phyloP scores from a whole-genome alignment of 2,329 filamentous ascomycete genomes.

The Fusarium newnesense region DNA sequence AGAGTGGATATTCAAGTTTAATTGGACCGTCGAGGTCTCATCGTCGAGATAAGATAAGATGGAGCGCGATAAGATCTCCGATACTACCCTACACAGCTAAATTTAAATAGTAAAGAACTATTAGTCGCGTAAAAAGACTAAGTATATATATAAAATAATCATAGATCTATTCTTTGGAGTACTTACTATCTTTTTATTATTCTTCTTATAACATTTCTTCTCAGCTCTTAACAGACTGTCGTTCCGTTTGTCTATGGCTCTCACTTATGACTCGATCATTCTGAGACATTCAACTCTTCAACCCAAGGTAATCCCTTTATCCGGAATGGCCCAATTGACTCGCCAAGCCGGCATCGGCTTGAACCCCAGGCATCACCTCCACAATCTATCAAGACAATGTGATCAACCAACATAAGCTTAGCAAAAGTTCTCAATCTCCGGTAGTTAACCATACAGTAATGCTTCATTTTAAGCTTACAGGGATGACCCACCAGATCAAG shows the following conservation, averaged over 20 bases:
- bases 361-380: background rate
- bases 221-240: background rate
- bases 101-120: fast-evolving
- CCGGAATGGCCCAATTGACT: fast-evolving
- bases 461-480: constrained; percentile 5
- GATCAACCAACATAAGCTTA: background rate
- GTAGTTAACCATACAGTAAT: background rate
- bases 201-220: background rate
- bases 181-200: fast-evolving
- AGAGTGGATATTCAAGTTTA: background rate
- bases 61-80: background rate
- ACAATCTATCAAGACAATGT: background rate
- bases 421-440: background rate
- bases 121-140: fast-evolving
- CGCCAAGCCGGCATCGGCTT: background rate
- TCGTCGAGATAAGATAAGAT: background rate
- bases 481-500: background rate
- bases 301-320: fast-evolving
- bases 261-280: fast-evolving
- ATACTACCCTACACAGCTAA: background rate
- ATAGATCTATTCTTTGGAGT: fast-evolving
- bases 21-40: background rate
- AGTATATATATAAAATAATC: fast-evolving
- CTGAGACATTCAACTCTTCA: fast-evolving
- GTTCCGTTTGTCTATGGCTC: fast-evolving